These are phyloP conservation scores for Camelina hispida DNA, from an alignment of 345 rosid genomes.

Conservation along the genomic window DNA sequence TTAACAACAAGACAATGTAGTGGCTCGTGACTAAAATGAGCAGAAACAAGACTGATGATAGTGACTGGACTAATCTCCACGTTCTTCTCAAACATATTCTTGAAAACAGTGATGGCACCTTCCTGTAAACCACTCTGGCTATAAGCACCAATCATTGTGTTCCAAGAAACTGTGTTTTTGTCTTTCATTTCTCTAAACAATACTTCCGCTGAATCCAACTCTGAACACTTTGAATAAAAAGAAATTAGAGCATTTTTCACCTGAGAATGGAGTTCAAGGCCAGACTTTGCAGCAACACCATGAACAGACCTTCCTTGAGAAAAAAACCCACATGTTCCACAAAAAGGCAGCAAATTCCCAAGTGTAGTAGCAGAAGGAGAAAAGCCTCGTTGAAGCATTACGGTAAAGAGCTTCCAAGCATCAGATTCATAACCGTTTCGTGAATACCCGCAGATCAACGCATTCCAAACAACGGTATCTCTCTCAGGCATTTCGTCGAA, in stretches of 20 bases:
- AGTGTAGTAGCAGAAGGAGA: slow-evolving; percentile 56
- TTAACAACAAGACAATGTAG: slow-evolving; percentile 65
- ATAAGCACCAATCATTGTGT: slow-evolving; percentile 75
- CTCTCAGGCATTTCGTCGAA: slow-evolving; percentile 71
- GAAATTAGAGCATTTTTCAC: slow-evolving; percentile 63
- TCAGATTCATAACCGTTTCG: slow-evolving; percentile 54
- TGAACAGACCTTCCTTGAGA: slow-evolving; percentile 71
- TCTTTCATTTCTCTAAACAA: slow-evolving; percentile 62
- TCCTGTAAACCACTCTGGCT: slow-evolving; percentile 60
- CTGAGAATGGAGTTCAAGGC: slow-evolving; percentile 57
- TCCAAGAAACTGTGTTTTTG: slow-evolving; percentile 74
- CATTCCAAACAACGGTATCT: slow-evolving; percentile 82
- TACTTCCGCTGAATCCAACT: slow-evolving; percentile 57
- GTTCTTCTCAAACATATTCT: slow-evolving; percentile 50
- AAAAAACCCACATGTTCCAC: slow-evolving; percentile 55
- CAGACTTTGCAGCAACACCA: slow-evolving; percentile 60
- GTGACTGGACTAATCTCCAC: slow-evolving; percentile 61
- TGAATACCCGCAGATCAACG: slow-evolving; percentile 76
- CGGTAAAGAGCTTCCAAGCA: slow-evolving; percentile 57
- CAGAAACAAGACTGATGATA: slow-evolving; percentile 63
- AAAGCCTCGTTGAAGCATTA: slow-evolving; percentile 65
- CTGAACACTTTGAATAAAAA: slow-evolving; percentile 68
- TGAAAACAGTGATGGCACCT: slow-evolving; percentile 60
- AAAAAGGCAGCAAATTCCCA: slow-evolving; percentile 67
- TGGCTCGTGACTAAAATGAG: slow-evolving; percentile 51